These are phyloP conservation scores for Exophiala aquamarina DNA, from an alignment of 2,329 filamentous ascomycete genomes.

Conservation along the genomic window DNA sequence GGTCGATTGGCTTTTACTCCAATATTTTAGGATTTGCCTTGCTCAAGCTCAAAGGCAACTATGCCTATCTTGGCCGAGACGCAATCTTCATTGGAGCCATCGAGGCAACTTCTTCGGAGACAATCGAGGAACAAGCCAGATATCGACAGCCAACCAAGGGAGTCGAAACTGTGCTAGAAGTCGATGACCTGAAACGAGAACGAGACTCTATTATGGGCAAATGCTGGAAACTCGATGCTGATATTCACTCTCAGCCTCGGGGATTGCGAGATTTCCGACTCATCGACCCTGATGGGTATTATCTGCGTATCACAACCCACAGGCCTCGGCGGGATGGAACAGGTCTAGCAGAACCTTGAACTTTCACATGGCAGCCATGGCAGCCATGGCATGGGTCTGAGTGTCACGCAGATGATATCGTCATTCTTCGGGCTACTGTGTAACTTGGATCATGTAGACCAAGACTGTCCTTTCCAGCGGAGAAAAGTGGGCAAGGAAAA, in stretches of 20 bases:
- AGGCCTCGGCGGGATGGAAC: conserved; percentile 5
- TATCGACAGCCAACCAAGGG: conserved; percentile 14
- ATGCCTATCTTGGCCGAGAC: conserved; percentile 20
- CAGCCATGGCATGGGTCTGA: too few relatives aligned
- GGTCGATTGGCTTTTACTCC: conserved; percentile 18
- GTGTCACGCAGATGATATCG: too few relatives aligned
- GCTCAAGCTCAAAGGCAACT: conserved; percentile 16
- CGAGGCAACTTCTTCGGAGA: conserved; percentile 9
- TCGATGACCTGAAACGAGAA: conserved; percentile 21
- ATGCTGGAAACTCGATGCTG: conserved; percentile 13
- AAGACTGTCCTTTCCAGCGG: too few relatives aligned
- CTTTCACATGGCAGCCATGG: too few relatives aligned
- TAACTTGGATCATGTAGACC: too few relatives aligned
- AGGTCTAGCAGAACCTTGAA: neutral
- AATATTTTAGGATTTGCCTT: conserved; percentile 18
- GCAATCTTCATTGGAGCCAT: conserved; percentile 21
- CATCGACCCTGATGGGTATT: conserved; percentile 22
- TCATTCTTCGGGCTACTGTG: too few relatives aligned
- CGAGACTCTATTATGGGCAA: conserved; percentile 15
- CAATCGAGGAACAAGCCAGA: conserved; percentile 11
- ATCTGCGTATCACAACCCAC: conserved; percentile 15
- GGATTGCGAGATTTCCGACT: conserved; percentile 21
- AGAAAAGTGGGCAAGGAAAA: too few relatives aligned
- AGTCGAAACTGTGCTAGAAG: conserved; percentile 22
- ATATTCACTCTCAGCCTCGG: conserved; percentile 19